Evolutionary conservation across 2,329 filamentous ascomycete species (phyloP).

Genomic region (Pseudocercospora cruenta): DNA sequence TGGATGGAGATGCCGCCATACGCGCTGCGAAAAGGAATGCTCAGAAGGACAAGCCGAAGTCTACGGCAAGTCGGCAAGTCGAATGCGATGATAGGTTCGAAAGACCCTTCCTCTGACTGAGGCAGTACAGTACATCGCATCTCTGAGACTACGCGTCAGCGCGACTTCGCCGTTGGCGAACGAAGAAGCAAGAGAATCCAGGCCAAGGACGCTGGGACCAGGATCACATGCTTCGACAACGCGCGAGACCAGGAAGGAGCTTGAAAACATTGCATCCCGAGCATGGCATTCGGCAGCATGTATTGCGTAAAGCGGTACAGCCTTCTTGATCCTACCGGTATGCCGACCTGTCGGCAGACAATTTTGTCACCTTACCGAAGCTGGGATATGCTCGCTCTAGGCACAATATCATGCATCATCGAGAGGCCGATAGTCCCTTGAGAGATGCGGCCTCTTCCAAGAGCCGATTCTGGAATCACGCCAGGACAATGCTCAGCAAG

Average conservation of each 20-base stretch:
- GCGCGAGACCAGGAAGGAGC: background rate
- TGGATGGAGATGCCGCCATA: conserved; percentile 74
- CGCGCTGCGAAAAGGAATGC: conserved; percentile 45
- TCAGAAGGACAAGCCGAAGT: background rate
- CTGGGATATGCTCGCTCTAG: background rate
- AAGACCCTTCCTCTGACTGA: conserved; percentile 7
- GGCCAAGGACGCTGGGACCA: background rate
- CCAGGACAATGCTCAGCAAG: no score
- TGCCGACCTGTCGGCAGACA: background rate
- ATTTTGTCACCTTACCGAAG: background rate
- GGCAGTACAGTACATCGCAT: conserved; percentile 18
- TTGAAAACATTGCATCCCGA: background rate
- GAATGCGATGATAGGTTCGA: background rate
- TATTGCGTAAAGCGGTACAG: background rate
- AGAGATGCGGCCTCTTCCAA: background rate
- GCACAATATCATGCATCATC: no score
- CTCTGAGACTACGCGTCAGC: conserved; percentile 12
- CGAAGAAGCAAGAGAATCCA: conserved; percentile 5
- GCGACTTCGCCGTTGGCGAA: background rate
- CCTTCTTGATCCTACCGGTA: background rate
- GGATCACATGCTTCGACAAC: background rate
- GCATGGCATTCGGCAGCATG: background rate
- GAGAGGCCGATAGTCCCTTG: background rate
- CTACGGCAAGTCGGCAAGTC: conserved; percentile 15
- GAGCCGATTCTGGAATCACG: no score